Base-by-base conservation (phyloP, 1,284 basidiomycete species). In the Marasmius oreades region DNA sequence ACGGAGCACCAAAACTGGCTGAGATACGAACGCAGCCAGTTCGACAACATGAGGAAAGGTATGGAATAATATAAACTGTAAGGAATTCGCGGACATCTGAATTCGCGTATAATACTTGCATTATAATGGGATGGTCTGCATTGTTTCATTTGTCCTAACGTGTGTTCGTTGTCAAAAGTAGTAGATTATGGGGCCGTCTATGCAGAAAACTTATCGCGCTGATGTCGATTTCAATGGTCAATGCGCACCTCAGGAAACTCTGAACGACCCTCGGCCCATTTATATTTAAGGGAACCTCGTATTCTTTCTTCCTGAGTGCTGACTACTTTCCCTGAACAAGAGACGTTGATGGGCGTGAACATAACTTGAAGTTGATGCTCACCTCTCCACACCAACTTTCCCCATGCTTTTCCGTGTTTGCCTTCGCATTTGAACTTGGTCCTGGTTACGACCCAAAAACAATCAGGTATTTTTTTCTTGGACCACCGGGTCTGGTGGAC, bases 361-460 rank as follows among this genome's bases (percentile, higher is more conserved):
- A n/a, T 24, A 18, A n/a, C n/a, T 52, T 37, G 23, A 39, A 39
- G 39, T 1, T n/a, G n/a, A 23, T 24, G 70, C 86, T 55, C 45
- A 91, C 90, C 89, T 75, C 78, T 82, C 90, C 90, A 93, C 55
- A 82, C 77, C 11, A 91, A 69, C 57, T 77, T 75, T 5, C 91
- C 91, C 88, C 88, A 92, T 11, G 82, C 90, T 66, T 86, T 89
- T 2, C 89, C 91, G 61, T 88, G 84, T 31, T 69, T 75, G n/a
- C 88, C 87, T 62, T 85, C 83, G 42, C 75, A 73, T 69, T 90
- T 90, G 63, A 92, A 79, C 58, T 74, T 73, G 24, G 86, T 79
- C 63, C 79, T 75, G 6, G 88, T 90, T 46, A 93, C 78, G 50
- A 82, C 70, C 88, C 88, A 93, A 65, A 82, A 89, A 56, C 82